Base-by-base conservation (phyloP, 108 stramenopile genomes). In the Cyclotella choctawhatcheeana region DNA sequence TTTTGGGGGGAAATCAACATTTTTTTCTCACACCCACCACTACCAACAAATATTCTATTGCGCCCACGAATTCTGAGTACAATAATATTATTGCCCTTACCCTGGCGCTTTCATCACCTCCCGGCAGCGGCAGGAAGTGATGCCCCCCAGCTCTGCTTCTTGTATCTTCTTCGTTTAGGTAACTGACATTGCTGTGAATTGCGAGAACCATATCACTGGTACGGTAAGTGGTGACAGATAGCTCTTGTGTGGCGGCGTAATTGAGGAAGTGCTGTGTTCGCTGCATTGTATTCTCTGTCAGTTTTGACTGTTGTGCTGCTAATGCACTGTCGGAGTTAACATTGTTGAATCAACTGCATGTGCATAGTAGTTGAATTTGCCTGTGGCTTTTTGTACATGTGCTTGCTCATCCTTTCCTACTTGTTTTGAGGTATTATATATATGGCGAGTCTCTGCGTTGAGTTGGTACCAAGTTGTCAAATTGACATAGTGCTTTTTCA, bases 221-320 rank as follows among this genome's bases (percentile, higher is more conserved):
- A 40, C 37, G 37, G 37, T 40, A 40, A 12, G 37, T 40, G 37
- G 12, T 6, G 6, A 40, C 37, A 40, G 37, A 6, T 40, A 12
- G 37, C 37, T 40, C 37, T 40, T 40, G 37, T 40, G 37, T 40
- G 6, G 37, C 37, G 37, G 37, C 51, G 56, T 86, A 86, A 44
- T 86, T 64, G 3, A 86, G 65, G n/a, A 86, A 62, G 44, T 71
- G 64, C 30, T 13, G 78, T 71, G 25, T 53, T 35, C 52, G 34
- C 18, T 53, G 18, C 37, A 61, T 48, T 26, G 69, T 69, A 26
- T 37, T 29, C 37, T 37, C 33, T 5, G 67, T 70, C 6, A 70
- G 47, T 24, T 40, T 40, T 40, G 37, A 40, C 37, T 40, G 37
- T 40, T 40, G 37, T 40, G 37, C 37, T 40, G 37, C 37, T 40